Percentiles rank a stretch among this genome's conserved stretches.
phyloP scores from a whole-genome alignment of 2,329 filamentous ascomycete genomes.

The Scytalidium lignicola region DNA sequence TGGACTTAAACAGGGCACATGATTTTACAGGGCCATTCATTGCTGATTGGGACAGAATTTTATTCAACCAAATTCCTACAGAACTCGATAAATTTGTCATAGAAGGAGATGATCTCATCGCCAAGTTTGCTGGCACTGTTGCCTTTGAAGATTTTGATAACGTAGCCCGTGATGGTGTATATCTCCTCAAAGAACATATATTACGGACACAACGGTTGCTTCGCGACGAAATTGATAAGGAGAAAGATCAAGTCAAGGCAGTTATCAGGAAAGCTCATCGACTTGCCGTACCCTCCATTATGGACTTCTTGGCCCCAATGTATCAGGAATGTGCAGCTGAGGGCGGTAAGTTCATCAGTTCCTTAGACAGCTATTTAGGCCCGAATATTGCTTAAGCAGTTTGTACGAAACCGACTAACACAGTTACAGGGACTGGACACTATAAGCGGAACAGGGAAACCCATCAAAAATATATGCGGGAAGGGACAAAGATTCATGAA shows the following conservation, averaged over 20 bases:
- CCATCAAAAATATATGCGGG: slow-evolving; percentile 3
- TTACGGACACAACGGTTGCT: slow-evolving; percentile 1
- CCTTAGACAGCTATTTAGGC: not conserved
- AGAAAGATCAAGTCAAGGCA: slow-evolving; percentile 2
- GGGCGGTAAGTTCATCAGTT: slow-evolving; percentile 3
- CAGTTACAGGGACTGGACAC: slow-evolving; percentile 6
- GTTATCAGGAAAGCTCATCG: slow-evolving; percentile 5
- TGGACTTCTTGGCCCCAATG: slow-evolving; percentile 4
- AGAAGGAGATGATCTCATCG: slow-evolving; percentile 1
- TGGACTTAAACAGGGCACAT: not conserved
- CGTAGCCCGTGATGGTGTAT: slow-evolving; percentile 1
- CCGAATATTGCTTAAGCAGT: not conserved
- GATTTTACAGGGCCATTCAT: not conserved
- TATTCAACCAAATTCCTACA: slow-evolving; percentile 3
- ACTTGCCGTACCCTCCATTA: slow-evolving; percentile 4
- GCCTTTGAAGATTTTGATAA: not conserved
- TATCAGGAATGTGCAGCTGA: slow-evolving; percentile 9
- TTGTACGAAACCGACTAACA: not conserved
- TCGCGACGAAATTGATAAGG: not conserved
- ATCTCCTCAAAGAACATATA: slow-evolving; percentile 7
- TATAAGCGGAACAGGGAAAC: slow-evolving; percentile 9
- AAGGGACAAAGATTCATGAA: slow-evolving; percentile 8
- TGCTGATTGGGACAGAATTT: slow-evolving; percentile 3
- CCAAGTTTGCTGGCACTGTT: slow-evolving; percentile 1
- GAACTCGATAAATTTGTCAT: slow-evolving; percentile 1